A percentile compares a stretch with the other conserved stretches of the same genome.
phyloP scores from a whole-genome alignment of 176 grass and related monocot species.

The Eremochloa ophiuroides region DNA sequence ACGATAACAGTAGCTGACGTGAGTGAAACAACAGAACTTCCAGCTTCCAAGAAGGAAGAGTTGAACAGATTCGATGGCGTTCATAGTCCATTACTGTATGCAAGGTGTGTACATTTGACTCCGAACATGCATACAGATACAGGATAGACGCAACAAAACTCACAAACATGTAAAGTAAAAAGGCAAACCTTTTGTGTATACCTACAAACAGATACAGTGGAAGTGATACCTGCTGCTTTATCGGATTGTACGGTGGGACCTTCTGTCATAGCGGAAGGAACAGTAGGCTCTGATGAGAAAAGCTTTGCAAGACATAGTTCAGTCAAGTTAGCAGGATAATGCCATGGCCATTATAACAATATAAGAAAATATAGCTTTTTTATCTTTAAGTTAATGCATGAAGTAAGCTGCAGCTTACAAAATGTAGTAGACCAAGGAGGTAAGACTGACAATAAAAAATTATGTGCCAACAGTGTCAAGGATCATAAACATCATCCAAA shows the following conservation, averaged over 20 bases:
- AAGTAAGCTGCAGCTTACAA: background rate
- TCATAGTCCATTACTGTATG: background rate
- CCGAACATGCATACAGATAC: background rate
- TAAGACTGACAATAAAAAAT: background rate
- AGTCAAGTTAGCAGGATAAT: conserved; percentile 40
- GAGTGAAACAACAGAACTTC: no score
- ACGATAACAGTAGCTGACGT: no score
- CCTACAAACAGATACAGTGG: background rate
- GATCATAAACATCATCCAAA: background rate
- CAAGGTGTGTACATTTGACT: background rate
- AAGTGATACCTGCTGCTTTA: conserved; percentile 58
- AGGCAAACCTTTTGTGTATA: background rate
- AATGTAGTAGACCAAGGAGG: background rate
- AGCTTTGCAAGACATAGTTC: conserved; percentile 73
- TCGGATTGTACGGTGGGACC: conserved; percentile 15
- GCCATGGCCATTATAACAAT: background rate
- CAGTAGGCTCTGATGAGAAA: conserved; percentile 41
- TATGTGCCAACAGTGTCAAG: background rate
- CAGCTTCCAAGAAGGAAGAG: no score
- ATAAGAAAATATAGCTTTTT: background rate
- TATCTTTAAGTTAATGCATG: background rate
- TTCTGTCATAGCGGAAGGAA: conserved; percentile 3
- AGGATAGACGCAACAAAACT: background rate
- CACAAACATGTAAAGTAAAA: background rate
- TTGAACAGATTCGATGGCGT: background rate